Evolutionary conservation across 805 yeast genomes (phyloP), one percentile per base, ranked within the genome.

Genomic region (Kuraishia molischiana): DNA sequence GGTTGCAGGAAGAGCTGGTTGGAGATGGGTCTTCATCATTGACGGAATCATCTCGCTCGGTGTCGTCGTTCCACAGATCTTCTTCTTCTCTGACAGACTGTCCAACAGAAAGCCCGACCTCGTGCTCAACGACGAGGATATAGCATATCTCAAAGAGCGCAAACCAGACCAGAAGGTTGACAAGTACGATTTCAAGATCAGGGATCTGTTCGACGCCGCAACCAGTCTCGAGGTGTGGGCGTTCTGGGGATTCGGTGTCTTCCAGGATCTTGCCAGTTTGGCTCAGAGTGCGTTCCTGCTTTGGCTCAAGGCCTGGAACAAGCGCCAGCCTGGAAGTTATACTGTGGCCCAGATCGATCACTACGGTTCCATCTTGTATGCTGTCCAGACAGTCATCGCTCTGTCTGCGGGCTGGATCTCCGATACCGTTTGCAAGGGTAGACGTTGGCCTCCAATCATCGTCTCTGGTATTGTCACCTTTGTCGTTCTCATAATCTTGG

Each of bases 21-120:
- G 78, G 77, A 55, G 74, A 41, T 75, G 76, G 72, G 59, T 74
- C 42, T 75, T 63, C 50, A 60, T 75, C 40, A 60, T 76, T 33
- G 80, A 75, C 46, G 76, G 73, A 3, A 41, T 56, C 11, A 48
- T 64, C 19, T 59, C 72, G 6, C 47, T 79, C 17, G 68, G 61
- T 3, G 43, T 49, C 32, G 56, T 54, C 1, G 5, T 58, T 6
- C 34, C 51, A 8, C 58, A 54, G 4, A 48, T 54, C n/a, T 19
- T 44, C 18, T 34, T 44, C 47, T 57, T 77, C 42, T 86, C 86
- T 9, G 86, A 32, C 18, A 32, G 32, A 10, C 32, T 32, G 19
- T 35, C 33, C 13, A 35, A 37, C 29, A 34, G 38, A 49, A 14
- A 59, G 54, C 42, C 62, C 52, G 17, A 58, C 51, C 4, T 52